Conservation (phyloP, 2,329 filamentous ascomycete species). For the Sclerotinia minor region DNA sequence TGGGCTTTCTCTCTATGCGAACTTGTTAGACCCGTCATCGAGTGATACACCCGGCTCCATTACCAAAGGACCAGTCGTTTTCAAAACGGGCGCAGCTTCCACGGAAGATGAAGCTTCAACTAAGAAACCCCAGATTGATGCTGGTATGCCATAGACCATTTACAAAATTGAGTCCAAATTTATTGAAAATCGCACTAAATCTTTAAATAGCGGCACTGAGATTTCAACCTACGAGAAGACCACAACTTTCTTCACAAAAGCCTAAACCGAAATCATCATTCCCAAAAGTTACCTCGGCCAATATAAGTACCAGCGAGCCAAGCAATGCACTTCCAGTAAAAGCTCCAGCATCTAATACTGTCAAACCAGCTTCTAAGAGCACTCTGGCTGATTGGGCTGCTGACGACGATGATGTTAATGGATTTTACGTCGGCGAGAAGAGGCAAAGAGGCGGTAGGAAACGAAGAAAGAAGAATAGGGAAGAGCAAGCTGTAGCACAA, state of each 20-base stretch:
- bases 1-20: slow-evolving; percentile 77
- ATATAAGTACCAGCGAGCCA: slow-evolving; percentile 31
- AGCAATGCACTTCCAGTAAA: slow-evolving; percentile 39
- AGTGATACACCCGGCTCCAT: slow-evolving; percentile 57
- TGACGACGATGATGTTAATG: slow-evolving; percentile 76
- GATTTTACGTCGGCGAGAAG: slow-evolving; percentile 61
- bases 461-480: slow-evolving; percentile 70
- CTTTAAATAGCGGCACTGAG: slow-evolving; percentile 60
- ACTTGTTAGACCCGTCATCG: slow-evolving; percentile 70
- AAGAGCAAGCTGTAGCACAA: slow-evolving; percentile 58
- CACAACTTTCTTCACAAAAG: slow-evolving; percentile 60
- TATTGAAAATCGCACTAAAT: slow-evolving; percentile 49
- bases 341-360: slow-evolving; percentile 38
- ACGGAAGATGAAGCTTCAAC: slow-evolving; percentile 49
- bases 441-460: slow-evolving; percentile 68
- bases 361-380: slow-evolving; percentile 57
- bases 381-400: slow-evolving; percentile 80
- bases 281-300: slow-evolving; percentile 47
- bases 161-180: slow-evolving; percentile 35
- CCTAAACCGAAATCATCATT: slow-evolving; percentile 63
- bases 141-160: slow-evolving; percentile 55
- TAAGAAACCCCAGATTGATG: slow-evolving; percentile 60
- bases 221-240: slow-evolving; percentile 84
- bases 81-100: slow-evolving; percentile 52
- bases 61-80: slow-evolving; percentile 72